phyloP scores from a whole-genome alignment of 2,329 filamentous ascomycete genomes.

The Rutstroemia sydowiana region DNA sequence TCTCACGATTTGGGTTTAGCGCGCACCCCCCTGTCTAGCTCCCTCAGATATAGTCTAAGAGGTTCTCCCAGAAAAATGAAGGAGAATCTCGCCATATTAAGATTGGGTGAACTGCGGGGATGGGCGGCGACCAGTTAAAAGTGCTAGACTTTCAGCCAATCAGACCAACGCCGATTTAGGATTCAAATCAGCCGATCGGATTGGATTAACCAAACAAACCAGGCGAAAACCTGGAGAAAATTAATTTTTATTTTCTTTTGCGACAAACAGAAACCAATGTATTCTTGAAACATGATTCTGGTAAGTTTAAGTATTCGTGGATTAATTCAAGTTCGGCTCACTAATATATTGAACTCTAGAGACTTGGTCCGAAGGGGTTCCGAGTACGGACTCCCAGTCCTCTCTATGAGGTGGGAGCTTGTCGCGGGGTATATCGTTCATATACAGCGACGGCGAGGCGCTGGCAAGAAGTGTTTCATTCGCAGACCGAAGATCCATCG shows the following conservation, averaged over 20 bases:
- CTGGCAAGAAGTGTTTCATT: slow-evolving; percentile 51
- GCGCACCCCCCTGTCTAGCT: too few species aligned
- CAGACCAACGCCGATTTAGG: slow-evolving; percentile 3
- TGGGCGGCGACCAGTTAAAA: too few species aligned
- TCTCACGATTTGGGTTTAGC: too few species aligned
- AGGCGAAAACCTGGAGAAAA: slow-evolving; percentile 3
- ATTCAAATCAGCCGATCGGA: not conserved
- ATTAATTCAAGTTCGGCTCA: not conserved
- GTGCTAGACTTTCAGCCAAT: slow-evolving; percentile 3
- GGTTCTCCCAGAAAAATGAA: too few species aligned
- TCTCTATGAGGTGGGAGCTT: slow-evolving; percentile 20
- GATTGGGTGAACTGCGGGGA: too few species aligned
- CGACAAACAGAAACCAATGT: slow-evolving; percentile 1
- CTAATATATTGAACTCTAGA: not conserved
- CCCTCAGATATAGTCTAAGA: too few species aligned
- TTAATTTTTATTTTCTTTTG: not conserved
- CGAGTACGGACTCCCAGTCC: slow-evolving; percentile 23
- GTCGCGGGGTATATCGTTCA: slow-evolving; percentile 20
- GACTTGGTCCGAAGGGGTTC: slow-evolving; percentile 25
- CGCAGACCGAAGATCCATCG: slow-evolving; percentile 50
- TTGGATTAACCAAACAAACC: not conserved
- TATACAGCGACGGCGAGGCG: slow-evolving; percentile 26
- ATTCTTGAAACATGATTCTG: slow-evolving; percentile 8
- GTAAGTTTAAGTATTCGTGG: not conserved
- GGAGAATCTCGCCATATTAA: too few species aligned